Percentiles rank a stretch among this genome's conserved stretches.
These are phyloP conservation scores for Thamnidium elegans DNA, from an alignment of 192 early-diverging fungal genomes.

Conservation along the genomic window DNA sequence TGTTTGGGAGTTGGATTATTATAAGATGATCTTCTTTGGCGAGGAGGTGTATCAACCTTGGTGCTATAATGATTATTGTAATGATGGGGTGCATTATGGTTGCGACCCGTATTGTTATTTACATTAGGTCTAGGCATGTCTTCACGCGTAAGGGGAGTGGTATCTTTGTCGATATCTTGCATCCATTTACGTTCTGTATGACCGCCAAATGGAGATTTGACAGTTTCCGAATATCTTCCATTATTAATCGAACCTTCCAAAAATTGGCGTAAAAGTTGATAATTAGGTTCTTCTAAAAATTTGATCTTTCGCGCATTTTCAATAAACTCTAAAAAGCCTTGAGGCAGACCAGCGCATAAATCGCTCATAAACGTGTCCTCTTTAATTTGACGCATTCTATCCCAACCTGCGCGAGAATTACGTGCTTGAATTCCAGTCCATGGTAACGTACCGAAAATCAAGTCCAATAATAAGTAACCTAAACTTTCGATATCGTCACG, in stretches of 20 bases:
- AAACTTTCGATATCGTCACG: slow-evolving; percentile 84
- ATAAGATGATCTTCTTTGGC: not conserved
- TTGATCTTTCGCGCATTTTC: slow-evolving; percentile 66
- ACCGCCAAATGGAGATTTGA: slow-evolving; percentile 17
- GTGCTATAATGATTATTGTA: not conserved
- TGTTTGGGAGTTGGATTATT: not conserved
- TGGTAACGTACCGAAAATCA: slow-evolving; percentile 70
- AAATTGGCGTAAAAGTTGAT: slow-evolving; percentile 60
- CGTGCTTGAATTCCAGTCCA: slow-evolving; percentile 86
- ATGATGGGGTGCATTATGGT: not conserved
- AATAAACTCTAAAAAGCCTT: slow-evolving; percentile 68
- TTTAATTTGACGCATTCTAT: slow-evolving; percentile 84
- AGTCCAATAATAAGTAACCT: slow-evolving; percentile 81
- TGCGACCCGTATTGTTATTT: not conserved
- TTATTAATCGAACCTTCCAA: slow-evolving; percentile 18
- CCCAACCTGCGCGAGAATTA: slow-evolving; percentile 81
- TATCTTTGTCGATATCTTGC: not conserved
- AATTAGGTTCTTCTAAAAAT: slow-evolving; percentile 80
- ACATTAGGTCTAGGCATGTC: not conserved
- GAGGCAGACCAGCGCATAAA: slow-evolving; percentile 72
- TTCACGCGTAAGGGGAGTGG: not conserved
- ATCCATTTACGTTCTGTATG: slow-evolving; percentile 9
- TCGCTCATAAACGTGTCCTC: slow-evolving; percentile 69
- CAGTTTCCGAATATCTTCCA: slow-evolving; percentile 16
- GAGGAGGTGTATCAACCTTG: not conserved